phyloP scores from a whole-genome alignment of 176 grass and related monocot genomes.

The Stipa capillata region DNA sequence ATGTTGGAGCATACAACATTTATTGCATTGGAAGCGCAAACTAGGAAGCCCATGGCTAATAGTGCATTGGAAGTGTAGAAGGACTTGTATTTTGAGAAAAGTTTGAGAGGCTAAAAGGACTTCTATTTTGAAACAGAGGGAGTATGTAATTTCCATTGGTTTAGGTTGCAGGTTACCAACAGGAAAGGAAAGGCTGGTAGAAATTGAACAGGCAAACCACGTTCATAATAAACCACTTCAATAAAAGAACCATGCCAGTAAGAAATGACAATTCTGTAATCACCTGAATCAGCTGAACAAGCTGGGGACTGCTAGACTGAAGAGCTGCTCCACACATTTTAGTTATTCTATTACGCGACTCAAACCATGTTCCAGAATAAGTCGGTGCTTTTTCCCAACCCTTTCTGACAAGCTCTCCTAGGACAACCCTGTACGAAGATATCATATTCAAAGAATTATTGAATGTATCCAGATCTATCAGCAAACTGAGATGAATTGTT shows the following conservation, averaged over 20 bases:
- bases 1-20: too few species aligned
- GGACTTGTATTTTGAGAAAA: too few species aligned
- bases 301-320: constrained; percentile 48
- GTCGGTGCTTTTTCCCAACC: constrained; percentile 32
- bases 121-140: too few species aligned
- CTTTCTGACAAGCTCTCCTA: constrained; percentile 62
- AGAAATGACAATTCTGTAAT: constrained; percentile 1
- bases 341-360: constrained; percentile 51
- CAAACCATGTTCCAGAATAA: constrained; percentile 50
- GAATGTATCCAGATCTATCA: constrained; percentile 4
- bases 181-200: not conserved
- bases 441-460: constrained; percentile 13
- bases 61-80: too few species aligned
- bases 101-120: too few species aligned
- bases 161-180: not conserved
- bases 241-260: not conserved
- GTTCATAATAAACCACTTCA: constrained; percentile 12
- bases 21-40: too few species aligned
- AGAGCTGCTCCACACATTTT: constrained; percentile 50
- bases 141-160: not conserved
- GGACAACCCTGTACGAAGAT: constrained; percentile 43
- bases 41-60: too few species aligned
- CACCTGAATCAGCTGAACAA: constrained; percentile 77
- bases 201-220: not conserved
- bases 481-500: not conserved